Evolutionary conservation across 768 basidiomycete species (phyloP), one percentile per base, ranked within the genome.

Genomic region (Mycena latifolia): DNA sequence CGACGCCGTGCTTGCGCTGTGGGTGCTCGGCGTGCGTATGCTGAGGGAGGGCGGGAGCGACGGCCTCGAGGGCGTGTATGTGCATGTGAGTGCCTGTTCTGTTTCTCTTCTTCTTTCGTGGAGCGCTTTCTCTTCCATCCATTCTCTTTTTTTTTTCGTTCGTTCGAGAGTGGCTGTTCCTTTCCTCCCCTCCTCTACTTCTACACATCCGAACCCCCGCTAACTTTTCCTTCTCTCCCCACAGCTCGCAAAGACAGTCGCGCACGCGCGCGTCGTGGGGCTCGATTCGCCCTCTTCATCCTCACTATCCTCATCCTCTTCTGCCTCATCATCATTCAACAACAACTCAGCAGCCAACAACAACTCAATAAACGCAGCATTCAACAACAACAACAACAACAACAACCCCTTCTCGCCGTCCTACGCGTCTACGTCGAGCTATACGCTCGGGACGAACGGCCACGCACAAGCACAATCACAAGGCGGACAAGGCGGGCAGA

Each of bases 1-100:
- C 20, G 61, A 66, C 54, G 69, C 69, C 24, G 39, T 70, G 39
- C 50, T 70, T 6, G 69, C 61, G 55, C 31, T 70, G 69, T 70
- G 61, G 61, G 65, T 57, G 15, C 11, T 66, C 24, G 53, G 61
- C 0, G 64, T 63, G 15, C 31, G 68, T 7, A 33, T 65, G 45
- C 4, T 53, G 11, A 2, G 29, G 33, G 20, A 20, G 5, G 37
- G 37, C 6, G 37, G 37, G n/a, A n/a, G 52, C 11, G 31, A 20
- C 25, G 48, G 27, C 8, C 17, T 47, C 35, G 57, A 63, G 33
- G 65, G 50, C 35, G 47, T 63, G 33, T 70, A 70, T 55, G 31
- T 70, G 28, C 57, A 63, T 55, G 69, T 70, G 41, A n/a, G n/a
- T n/a, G n/a, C n/a, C n/a, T n/a, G n/a, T n/a, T n/a, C n/a, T n/a